phyloP scores from a whole-genome alignment of 805 yeast genomes.

The Nakazawaea anatomiae region DNA sequence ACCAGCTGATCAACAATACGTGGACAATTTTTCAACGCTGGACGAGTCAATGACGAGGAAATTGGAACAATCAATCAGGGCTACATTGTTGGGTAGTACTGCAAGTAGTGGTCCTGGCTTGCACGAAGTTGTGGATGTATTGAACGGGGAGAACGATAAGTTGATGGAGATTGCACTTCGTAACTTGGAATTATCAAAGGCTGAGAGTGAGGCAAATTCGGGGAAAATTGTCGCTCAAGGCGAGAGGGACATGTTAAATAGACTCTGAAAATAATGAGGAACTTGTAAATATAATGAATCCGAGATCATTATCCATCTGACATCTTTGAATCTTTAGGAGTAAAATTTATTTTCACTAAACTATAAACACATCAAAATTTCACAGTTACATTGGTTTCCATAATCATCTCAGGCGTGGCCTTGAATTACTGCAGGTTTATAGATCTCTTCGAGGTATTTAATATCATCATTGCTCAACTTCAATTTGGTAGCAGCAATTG shows the following conservation, averaged over 20 bases:
- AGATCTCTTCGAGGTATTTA: constrained; percentile 31
- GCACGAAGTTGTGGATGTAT: constrained; percentile 1
- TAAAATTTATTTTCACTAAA: no score
- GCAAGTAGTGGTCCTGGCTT: constrained; percentile 8
- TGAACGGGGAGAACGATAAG: constrained; percentile 8
- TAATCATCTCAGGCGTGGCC: background rate
- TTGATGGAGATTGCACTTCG: constrained; percentile 5
- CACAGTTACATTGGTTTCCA: no score
- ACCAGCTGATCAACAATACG: constrained; percentile 1
- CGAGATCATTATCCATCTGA: no score
- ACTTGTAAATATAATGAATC: background rate
- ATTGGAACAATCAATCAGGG: constrained; percentile 1
- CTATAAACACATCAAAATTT: no score
- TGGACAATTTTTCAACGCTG: constrained; percentile 1
- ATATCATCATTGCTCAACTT: constrained; percentile 32
- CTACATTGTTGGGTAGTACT: constrained; percentile 8
- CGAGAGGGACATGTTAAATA: background rate
- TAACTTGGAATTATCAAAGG: background rate
- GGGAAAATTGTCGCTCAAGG: constrained; percentile 1
- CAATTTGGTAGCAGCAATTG: constrained; percentile 34
- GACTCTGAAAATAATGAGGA: background rate
- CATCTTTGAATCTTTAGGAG: no score
- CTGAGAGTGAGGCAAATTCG: background rate
- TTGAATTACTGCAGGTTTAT: constrained; percentile 15
- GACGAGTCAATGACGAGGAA: constrained; percentile 7